Base-by-base conservation (phyloP, 2,329 filamentous ascomycete species). In the Arthrinium puccinioides region DNA sequence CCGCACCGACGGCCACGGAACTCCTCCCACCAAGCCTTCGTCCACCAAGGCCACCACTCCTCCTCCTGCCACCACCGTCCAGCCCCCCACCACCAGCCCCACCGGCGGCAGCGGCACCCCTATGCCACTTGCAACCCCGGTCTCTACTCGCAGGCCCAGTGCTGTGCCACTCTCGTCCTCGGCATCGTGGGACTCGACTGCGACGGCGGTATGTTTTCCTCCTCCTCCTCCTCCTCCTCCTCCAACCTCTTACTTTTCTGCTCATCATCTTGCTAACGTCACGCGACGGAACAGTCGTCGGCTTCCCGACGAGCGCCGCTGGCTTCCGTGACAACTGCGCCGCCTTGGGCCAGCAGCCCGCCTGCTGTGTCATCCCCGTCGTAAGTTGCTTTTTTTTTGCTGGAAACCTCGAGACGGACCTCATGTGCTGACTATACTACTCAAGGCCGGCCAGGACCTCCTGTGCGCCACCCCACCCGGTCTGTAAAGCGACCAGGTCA, bases 341-440 rank as follows among this genome's bases (percentile, higher is more conserved):
- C 13, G 25, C 25, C 9, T 21, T 35, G 11, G 38, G 38, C 31
- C 24, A 36, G 32, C 26, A 21, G 9, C 21, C 38, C 15, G 18
- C 21, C 19, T 39, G 38, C 38, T 39, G 38, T 34, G 38, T 39
- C 20, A 18, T 36, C 26, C 38, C 38, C 9, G 26, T 39, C 10
- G 38, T 39, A 25, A 39, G 38, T 39, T 5, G 4, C 15, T 27
- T 14, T 27, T 11, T 5, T 27, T 7, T 14, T n/a, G 2, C 3
- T n/a, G n/a, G n/a, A n/a, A n/a, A n/a, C n/a, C n/a, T n/a, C n/a
- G n/a, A n/a, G n/a, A n/a, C n/a, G n/a, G n/a, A n/a, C n/a, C n/a
- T n/a, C n/a, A n/a, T n/a, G n/a, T n/a, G n/a, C n/a, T n/a, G n/a
- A n/a, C n/a, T n/a, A n/a, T n/a, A n/a, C n/a, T n/a, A n/a, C n/a